Evolutionary conservation across 169 alveolate genomes (phyloP).

Genomic region (Plasmodium yoelii): DNA sequence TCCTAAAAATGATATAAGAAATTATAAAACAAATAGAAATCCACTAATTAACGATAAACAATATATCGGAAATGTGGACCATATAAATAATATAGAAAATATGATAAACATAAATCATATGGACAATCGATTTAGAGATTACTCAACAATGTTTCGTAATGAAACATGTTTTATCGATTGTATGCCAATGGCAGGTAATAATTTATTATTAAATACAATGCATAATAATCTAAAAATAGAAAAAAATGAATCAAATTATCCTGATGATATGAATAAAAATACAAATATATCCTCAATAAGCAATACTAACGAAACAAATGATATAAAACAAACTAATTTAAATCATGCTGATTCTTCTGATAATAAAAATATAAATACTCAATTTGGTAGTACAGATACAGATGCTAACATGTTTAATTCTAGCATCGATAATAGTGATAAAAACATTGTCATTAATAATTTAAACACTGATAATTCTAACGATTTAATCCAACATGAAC

Average conservation of each 20-base stretch:
- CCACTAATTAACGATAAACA: no score
- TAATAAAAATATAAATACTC: no score
- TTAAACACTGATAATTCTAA: no score
- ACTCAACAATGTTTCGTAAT: not conserved
- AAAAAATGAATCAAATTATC: slow-evolving; percentile 20
- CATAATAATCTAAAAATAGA: slow-evolving; percentile 36
- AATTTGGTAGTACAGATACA: no score
- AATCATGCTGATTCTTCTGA: no score
- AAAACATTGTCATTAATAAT: no score
- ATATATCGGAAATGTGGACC: not conserved
- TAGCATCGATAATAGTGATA: no score
- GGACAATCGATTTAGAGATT: no score
- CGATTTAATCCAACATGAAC: no score
- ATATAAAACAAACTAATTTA: not conserved
- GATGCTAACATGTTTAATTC: no score
- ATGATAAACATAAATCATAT: no score
- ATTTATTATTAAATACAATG: slow-evolving; percentile 55
- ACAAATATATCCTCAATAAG: not conserved
- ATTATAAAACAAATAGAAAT: no score
- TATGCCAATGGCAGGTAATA: slow-evolving; percentile 73
- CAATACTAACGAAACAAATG: slow-evolving; percentile 20
- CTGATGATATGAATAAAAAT: slow-evolving; percentile 17
- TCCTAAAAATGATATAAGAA: slow-evolving; percentile 9
- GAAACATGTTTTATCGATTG: slow-evolving; percentile 47
- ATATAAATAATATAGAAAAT: slow-evolving; percentile 4